A percentile compares a stretch with the other conserved stretches of the same genome.
Evolutionary conservation across 495 filamentous ascomycete species (phyloP).

Genomic region (Tuber borchii): DNA sequence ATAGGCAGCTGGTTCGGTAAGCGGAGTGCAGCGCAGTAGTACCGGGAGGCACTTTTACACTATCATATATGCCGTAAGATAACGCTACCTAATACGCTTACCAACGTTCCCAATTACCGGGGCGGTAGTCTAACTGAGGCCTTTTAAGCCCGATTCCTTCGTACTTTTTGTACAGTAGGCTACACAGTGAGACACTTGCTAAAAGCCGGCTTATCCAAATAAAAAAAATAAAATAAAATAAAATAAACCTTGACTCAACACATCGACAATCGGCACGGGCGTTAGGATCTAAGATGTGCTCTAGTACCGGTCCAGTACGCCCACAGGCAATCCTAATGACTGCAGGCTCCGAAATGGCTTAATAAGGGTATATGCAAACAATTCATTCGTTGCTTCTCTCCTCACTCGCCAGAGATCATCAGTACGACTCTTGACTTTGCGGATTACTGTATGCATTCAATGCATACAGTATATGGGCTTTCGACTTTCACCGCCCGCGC

Average conservation of each 20-base stretch:
- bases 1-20: background rate
- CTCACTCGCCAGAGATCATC: background rate
- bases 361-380: background rate
- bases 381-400: background rate
- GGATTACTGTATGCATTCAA: background rate
- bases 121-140: background rate
- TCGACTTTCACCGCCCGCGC: background rate
- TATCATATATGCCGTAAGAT: background rate
- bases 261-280: background rate
- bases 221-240: background rate
- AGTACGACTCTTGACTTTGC: background rate
- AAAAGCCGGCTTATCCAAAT: background rate
- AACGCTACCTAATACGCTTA: background rate
- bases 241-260: background rate
- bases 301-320: background rate
- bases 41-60: background rate
- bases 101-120: background rate
- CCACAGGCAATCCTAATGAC: background rate
- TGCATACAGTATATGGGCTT: background rate
- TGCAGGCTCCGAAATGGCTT: background rate
- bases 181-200: background rate
- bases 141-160: background rate
- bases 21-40: background rate
- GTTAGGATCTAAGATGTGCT: background rate
- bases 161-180: background rate